Conservation (phyloP, 768 basidiomycete genomes). For the Tricholoma sp. region DNA sequence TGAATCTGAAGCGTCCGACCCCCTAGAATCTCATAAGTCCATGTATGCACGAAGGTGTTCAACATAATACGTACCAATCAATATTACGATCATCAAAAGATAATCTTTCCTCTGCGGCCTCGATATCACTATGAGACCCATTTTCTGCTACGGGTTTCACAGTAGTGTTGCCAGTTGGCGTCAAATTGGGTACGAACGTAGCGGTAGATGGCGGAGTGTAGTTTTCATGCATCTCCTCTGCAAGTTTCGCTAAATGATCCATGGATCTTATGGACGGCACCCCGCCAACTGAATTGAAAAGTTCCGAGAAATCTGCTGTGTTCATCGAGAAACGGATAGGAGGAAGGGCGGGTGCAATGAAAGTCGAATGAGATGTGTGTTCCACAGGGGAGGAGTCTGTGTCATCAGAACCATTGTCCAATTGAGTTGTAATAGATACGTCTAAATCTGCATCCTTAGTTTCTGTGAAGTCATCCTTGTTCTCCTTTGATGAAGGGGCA, state of each 20-base stretch:
- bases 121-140: not conserved
- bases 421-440: constrained; percentile 22
- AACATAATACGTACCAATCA: not conserved
- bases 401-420: constrained; percentile 40
- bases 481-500: constrained; percentile 41
- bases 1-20: not conserved
- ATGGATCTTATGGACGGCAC: constrained; percentile 41
- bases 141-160: constrained; percentile 8
- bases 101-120: not conserved
- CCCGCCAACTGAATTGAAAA: constrained; percentile 56
- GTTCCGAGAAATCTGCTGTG: constrained; percentile 73
- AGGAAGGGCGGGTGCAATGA: constrained; percentile 82
- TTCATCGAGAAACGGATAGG: constrained; percentile 90
- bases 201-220: constrained; percentile 32
- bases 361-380: constrained; percentile 64
- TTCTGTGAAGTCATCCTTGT: constrained; percentile 8
- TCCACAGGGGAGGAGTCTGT: constrained; percentile 62
- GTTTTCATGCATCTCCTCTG: constrained; percentile 26
- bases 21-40: not conserved
- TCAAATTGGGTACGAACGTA: constrained; percentile 16
- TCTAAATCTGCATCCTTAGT: not conserved
- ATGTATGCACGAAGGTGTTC: not conserved
- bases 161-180: constrained; percentile 22
- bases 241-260: constrained; percentile 41
- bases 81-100: not conserved